Evolutionary conservation across 2,329 filamentous ascomycete genomes (phyloP).

Genomic region (Emmonsia crescens): DNA sequence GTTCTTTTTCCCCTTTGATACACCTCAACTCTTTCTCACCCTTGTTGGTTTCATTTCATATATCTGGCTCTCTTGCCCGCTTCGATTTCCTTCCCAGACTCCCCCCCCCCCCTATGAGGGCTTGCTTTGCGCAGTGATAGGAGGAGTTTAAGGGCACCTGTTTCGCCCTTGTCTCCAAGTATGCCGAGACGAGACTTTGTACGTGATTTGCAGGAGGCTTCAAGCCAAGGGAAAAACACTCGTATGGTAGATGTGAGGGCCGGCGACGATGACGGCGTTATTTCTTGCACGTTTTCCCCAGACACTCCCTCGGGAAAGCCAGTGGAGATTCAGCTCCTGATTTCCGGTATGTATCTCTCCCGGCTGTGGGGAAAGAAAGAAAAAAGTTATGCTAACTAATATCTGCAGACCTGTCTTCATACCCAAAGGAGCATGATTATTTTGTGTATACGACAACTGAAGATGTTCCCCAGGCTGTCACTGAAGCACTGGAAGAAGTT

Average conservation of each 20-base stretch:
- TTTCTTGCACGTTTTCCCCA: constrained; percentile 50
- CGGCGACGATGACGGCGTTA: constrained; percentile 61
- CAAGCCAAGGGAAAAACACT: constrained; percentile 28
- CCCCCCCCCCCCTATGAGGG: no score
- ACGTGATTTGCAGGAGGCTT: constrained; percentile 42
- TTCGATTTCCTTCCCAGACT: background rate
- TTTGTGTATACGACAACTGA: constrained; percentile 45
- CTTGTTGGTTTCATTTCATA: background rate
- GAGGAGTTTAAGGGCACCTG: background rate
- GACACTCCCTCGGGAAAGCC: constrained; percentile 16
- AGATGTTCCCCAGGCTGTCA: constrained; percentile 20
- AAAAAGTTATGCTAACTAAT: constrained; percentile 9
- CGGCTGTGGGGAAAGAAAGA: background rate
- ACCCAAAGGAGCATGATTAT: constrained; percentile 48
- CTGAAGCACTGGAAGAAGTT: constrained; percentile 33
- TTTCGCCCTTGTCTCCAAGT: constrained; percentile 9
- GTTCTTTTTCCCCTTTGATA: background rate
- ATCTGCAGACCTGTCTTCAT: constrained; percentile 45
- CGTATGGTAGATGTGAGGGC: constrained; percentile 45
- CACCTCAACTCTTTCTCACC: background rate
- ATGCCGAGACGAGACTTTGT: constrained; percentile 61
- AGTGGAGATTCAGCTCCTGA: constrained; percentile 29
- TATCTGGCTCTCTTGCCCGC: background rate
- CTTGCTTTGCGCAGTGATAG: background rate
- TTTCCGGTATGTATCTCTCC: constrained; percentile 26